A percentile compares a stretch with the other conserved stretches of the same genome.
Conservation (phyloP, 345 rosid species). For the Gossypium bickii region DNA sequence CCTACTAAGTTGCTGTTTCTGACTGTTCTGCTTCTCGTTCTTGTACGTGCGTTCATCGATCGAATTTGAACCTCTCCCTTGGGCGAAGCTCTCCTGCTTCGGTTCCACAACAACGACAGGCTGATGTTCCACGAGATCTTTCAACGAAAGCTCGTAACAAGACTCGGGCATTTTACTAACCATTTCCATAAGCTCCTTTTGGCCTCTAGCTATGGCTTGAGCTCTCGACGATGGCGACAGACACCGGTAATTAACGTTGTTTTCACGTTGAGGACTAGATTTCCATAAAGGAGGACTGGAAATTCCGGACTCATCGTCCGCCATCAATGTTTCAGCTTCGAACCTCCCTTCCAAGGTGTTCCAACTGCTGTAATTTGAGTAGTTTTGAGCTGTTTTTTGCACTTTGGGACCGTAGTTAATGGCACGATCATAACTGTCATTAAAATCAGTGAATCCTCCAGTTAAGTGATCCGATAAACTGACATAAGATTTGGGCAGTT, state of each 20-base stretch:
- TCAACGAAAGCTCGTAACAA: constrained; percentile 78
- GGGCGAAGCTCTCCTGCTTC: constrained; percentile 21
- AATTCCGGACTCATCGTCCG: constrained; percentile 43
- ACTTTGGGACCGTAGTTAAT: background rate
- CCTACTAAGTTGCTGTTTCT: constrained; percentile 25
- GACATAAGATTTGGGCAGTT: background rate
- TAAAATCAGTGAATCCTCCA: background rate
- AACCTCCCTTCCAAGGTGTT: background rate
- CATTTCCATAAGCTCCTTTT: constrained; percentile 91
- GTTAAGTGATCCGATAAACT: background rate
- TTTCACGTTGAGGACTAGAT: constrained; percentile 38
- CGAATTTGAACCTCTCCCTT: constrained; percentile 13
- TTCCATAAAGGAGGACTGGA: constrained; percentile 70
- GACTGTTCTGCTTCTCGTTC: constrained; percentile 17
- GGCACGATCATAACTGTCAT: background rate
- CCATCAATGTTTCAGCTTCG: background rate
- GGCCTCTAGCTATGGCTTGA: constrained; percentile 80
- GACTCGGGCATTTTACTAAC: constrained; percentile 84
- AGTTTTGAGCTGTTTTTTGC: constrained; percentile 4
- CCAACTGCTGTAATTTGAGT: background rate
- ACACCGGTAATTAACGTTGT: constrained; percentile 36
- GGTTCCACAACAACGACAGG: constrained; percentile 14
- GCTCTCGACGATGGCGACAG: constrained; percentile 67
- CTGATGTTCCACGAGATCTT: constrained; percentile 62
- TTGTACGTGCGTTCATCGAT: constrained; percentile 20